Evolutionary conservation across 2,329 filamentous ascomycete genomes (phyloP), one percentile per base, ranked within the genome.

Genomic region (Microdochium paspali): DNA sequence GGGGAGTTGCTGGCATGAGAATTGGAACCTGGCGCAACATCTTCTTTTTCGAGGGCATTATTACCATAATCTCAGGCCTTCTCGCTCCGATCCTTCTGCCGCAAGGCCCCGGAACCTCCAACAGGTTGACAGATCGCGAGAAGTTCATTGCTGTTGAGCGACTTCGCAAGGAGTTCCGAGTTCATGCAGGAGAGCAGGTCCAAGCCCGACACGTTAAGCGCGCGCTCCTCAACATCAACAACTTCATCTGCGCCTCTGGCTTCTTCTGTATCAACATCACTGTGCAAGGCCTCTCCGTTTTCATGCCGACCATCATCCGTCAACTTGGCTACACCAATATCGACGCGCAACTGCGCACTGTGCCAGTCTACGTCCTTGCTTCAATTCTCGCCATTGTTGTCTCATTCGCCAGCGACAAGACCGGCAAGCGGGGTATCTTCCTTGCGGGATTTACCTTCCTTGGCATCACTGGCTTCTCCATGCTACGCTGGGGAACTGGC

Each of bases 251-350:
- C 57, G 76, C 74, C 1, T 56, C 72, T 4, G 76, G 76, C 6
- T 80, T 80, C 66, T 77, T 80, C 63, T 65, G 72, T 54, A 75
- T 79, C 64, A 80, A 81, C 61, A 73, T 81, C 54, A 79, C 76
- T 1, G 76, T 82, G 2, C 76, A 80, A 51, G 70, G 70, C 1
- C 54, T 73, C 12, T 73, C 70, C 9, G 68, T 73, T n/a, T 74
- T 74, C 54, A 62, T 73, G 57, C 70, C 69, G 12, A 73, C 69
- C n/a, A 69, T 73, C 45, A 59, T 74, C n/a, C 58, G 53, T 18
- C 65, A 72, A 24, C 54, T 73, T 24, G 59, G 64, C 21, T 73
- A 66, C 64, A 40, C 63, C 20, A 52, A 60, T 3, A 64, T 65
- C 7, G 56, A 61, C 44, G 66, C 68, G 2, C 70, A 73, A 56